Evolutionary conservation across 1,284 basidiomycete species (phyloP), one percentile per base, ranked within the genome.

Genomic region (Xerocomus amazonicus): DNA sequence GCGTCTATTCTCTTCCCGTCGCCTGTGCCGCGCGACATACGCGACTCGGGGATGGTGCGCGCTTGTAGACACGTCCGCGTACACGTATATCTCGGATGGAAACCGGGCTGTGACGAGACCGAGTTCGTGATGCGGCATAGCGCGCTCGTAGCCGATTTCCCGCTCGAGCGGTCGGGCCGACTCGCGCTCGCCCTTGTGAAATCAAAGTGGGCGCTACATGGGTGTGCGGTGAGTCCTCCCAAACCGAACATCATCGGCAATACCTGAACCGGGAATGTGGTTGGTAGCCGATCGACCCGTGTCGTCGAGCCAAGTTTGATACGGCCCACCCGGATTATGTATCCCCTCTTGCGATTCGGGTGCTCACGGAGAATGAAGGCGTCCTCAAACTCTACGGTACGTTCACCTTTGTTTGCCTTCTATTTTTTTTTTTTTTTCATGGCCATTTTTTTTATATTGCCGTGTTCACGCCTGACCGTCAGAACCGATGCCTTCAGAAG

Each of bases 251-350:
- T n/a, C n/a, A n/a, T n/a, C n/a, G n/a, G n/a, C n/a, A n/a, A n/a
- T n/a, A n/a, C n/a, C n/a, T n/a, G n/a, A n/a, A n/a, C n/a, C n/a
- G n/a, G n/a, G n/a, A n/a, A n/a, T n/a, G n/a, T n/a, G n/a, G n/a
- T n/a, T n/a, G n/a, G n/a, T n/a, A 65, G 63, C 60, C 59, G 3
- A 65, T 65, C 29, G 67, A 65, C 16, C 48, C 64, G 17, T 52
- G 50, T 40, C 62, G 63, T 0, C 52, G 62, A 1, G 53, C 33
- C 28, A 45, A 42, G 41, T 68, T 69, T 16, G 63, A 64, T 9
- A 54, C 54, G 2, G 43, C 43, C 1, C 48, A 63, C 9, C 55
- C 63, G 9, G 60, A 49, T 12, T 60, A 53, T 16, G 33, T 69
- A 17, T 69, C 64, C 0, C 54, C 58, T n/a, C 43, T 66, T 6